phyloP scores from a whole-genome alignment of 371 early-diverging fungal species.

The Circinella minor region DNA sequence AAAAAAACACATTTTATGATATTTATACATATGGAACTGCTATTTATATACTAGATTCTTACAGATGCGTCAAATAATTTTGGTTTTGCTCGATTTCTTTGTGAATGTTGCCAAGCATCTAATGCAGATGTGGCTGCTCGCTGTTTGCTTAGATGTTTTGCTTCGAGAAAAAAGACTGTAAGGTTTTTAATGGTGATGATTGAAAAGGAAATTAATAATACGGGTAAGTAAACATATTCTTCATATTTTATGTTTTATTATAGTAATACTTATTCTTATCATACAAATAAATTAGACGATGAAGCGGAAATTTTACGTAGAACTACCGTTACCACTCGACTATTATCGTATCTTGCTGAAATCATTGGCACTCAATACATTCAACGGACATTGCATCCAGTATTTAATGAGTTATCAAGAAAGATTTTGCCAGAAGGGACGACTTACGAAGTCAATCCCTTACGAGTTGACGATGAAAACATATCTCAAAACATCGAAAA shows the following conservation, averaged over 20 bases:
- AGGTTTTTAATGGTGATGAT: conserved; percentile 78
- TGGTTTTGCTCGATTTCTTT: conserved; percentile 75
- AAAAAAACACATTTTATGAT: no score
- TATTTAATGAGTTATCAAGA: conserved; percentile 60
- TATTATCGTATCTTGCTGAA: conserved; percentile 83
- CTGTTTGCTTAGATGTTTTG: conserved; percentile 76
- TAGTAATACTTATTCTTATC: not conserved
- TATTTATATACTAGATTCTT: conserved; percentile 36
- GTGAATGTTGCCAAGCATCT: conserved; percentile 80
- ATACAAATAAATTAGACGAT: conserved; percentile 46
- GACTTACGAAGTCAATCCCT: conserved; percentile 82
- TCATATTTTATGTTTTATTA: not conserved
- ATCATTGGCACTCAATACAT: conserved; percentile 79
- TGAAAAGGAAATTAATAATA: conserved; percentile 76
- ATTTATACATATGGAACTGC: not conserved
- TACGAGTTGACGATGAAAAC: conserved; percentile 68
- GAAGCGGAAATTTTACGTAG: conserved; percentile 88
- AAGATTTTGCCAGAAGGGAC: conserved; percentile 37
- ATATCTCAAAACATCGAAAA: conserved; percentile 72
- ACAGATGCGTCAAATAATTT: conserved; percentile 57
- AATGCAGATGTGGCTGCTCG: conserved; percentile 85
- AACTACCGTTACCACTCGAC: conserved; percentile 86
- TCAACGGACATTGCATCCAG: conserved; percentile 74
- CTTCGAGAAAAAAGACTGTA: conserved; percentile 69
- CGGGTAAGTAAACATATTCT: conserved; percentile 42